Evolutionary conservation across 495 filamentous ascomycete genomes (phyloP), one percentile per base, ranked within the genome.

Genomic region (Hypoxylon intermedium): DNA sequence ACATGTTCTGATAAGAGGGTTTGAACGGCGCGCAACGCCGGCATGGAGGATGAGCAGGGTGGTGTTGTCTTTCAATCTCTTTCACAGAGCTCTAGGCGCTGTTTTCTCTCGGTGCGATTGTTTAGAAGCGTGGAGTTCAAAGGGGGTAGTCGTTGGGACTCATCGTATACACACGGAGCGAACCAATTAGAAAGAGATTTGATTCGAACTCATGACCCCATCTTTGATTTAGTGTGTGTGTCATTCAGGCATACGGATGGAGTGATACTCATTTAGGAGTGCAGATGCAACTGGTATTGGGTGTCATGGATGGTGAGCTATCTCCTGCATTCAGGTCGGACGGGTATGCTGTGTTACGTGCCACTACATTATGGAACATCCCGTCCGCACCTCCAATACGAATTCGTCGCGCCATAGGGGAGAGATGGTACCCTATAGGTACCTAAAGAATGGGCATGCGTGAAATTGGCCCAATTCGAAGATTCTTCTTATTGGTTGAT

Each of bases 271-370:
- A 36, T 44, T 44, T 26, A 26, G 26, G 24, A 15, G 15, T 57
- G 49, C 31, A 65, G 13, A 38, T 28, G 36, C 26, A 24, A 49
- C 33, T 36, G 15, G 13, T 53, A 44, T 49, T n/a, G n/a, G n/a
- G n/a, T n/a, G n/a, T n/a, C 37, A 55, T 53, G 49, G 45, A 56
- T 11, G 53, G 46, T 47, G 45, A 66, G 50, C 34, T 46, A 37
- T 31, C 45, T 61, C 12, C 44, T 51, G 46, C 53, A 51, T 61
- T 6, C 21, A 49, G 30, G 33, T 31, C 2, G 21, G 34, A 57
- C 55, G 57, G 51, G 53, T 57, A 58, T 63, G 63, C 30, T 3
- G 50, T 67, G 58, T 9, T 53, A 61, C 63, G 43, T 57, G 18
- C 15, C 58, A 63, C 49, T 40, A 28, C 49, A 55, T 67, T 21